Conservation (phyloP, 371 early-diverging fungal genomes). For the Nematocida major region DNA sequence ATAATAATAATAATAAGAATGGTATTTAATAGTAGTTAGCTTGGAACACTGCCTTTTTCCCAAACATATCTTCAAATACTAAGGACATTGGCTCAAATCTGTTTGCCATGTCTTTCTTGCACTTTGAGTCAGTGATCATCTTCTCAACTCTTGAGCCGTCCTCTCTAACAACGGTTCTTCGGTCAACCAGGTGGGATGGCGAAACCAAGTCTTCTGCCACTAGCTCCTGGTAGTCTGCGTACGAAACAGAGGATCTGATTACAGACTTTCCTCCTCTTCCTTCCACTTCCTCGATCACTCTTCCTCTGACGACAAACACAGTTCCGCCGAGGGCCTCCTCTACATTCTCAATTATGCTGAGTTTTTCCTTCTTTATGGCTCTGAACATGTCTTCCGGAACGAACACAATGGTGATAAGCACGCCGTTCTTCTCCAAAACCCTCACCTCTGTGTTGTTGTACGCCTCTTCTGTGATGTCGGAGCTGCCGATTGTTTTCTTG, state of each 20-base stretch:
- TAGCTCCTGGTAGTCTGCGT: slow-evolving; percentile 36
- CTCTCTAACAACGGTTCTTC: slow-evolving; percentile 49
- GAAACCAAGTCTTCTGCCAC: slow-evolving; percentile 38
- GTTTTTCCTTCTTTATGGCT: background rate
- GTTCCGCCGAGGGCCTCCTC: slow-evolving; percentile 10
- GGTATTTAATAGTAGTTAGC: slow-evolving; percentile 56
- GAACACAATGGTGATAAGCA: slow-evolving; percentile 3
- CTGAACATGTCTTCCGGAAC: background rate
- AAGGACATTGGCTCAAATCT: slow-evolving; percentile 51
- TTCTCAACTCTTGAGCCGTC: slow-evolving; percentile 41
- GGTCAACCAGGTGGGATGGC: slow-evolving; percentile 38
- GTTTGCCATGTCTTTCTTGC: slow-evolving; percentile 15
- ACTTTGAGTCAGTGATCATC: slow-evolving; percentile 26
- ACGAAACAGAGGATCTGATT: slow-evolving; percentile 11
- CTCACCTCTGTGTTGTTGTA: background rate
- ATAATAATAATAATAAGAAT: slow-evolving; percentile 25
- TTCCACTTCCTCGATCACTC: slow-evolving; percentile 1
- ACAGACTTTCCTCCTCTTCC: slow-evolving; percentile 2
- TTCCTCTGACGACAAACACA: slow-evolving; percentile 34
- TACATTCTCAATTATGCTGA: background rate
- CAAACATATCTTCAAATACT: slow-evolving; percentile 44
- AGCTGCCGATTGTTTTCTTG: background rate
- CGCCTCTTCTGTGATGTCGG: background rate
- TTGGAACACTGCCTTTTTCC: slow-evolving; percentile 52
- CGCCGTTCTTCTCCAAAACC: background rate